Percentiles rank a stretch among this genome's conserved stretches.
These are phyloP conservation scores for Afroboletus lepidellus DNA, from an alignment of 1,284 basidiomycete genomes.

Conservation along the genomic window DNA sequence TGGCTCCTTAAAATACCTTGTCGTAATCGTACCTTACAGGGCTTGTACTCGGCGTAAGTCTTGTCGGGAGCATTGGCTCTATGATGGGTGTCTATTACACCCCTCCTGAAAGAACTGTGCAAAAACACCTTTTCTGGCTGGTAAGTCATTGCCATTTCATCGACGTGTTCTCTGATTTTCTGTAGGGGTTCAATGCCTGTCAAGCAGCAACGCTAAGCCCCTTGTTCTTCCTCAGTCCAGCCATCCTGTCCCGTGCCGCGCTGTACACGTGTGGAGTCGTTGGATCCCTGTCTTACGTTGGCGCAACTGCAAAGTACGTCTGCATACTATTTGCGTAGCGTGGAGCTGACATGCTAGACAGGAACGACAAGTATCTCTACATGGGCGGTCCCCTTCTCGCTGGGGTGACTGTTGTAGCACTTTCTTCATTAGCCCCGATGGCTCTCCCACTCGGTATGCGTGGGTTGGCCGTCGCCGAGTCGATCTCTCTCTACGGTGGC, in stretches of 20 bases:
- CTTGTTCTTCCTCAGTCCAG: constrained; percentile 84
- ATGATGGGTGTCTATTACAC: constrained; percentile 81
- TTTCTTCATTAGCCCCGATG: constrained; percentile 85
- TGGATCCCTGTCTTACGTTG: constrained; percentile 82
- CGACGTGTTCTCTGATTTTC: constrained; percentile 5
- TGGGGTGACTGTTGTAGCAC: constrained; percentile 83
- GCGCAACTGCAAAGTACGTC: constrained; percentile 79
- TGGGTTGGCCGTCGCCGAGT: constrained; percentile 73
- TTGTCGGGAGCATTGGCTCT: constrained; percentile 73
- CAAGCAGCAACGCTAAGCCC: constrained; percentile 85
- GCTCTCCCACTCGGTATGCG: constrained; percentile 80
- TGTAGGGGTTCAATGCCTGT: constrained; percentile 80
- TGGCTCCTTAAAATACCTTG: not conserved
- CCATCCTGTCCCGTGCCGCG: constrained; percentile 84
- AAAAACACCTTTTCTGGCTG: constrained; percentile 79
- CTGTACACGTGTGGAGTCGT: constrained; percentile 87
- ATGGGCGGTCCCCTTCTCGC: constrained; percentile 84
- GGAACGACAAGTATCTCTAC: constrained; percentile 83
- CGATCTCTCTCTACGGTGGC: constrained; percentile 82
- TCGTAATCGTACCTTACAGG: constrained; percentile 39
- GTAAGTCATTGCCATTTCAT: constrained; percentile 39
- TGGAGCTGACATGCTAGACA: constrained; percentile 27
- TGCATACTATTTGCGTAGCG: not conserved
- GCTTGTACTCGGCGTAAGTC: constrained; percentile 81
- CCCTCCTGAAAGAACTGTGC: constrained; percentile 65